Evolutionary conservation across 2,329 filamentous ascomycete species (phyloP).

Genomic region (Samsoniella hepiali): DNA sequence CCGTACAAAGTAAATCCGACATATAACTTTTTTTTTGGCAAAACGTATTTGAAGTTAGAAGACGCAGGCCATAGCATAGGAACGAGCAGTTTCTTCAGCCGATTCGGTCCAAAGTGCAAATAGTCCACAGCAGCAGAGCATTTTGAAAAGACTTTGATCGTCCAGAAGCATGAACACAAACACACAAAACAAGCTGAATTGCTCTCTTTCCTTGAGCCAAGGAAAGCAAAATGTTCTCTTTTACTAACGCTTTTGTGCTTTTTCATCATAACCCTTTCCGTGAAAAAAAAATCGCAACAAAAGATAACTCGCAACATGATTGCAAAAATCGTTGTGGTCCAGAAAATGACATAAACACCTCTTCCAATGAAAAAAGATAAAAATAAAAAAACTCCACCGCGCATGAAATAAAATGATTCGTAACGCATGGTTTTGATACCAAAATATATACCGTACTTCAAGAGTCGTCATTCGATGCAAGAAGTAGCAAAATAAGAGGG

Average conservation of each 20-base stretch:
- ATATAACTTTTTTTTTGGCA: slow-evolving; percentile 19
- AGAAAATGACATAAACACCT: not conserved
- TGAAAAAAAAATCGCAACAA: not conserved
- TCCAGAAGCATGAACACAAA: no score
- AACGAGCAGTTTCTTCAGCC: no score
- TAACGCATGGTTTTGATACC: not conserved
- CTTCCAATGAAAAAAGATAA: not conserved
- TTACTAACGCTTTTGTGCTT: not conserved
- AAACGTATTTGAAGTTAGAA: no score
- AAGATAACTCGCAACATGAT: not conserved
- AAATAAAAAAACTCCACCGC: not conserved
- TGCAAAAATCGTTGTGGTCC: not conserved
- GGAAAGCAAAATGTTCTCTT: not conserved
- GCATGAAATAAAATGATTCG: not conserved
- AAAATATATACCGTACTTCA: not conserved
- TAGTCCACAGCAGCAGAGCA: no score
- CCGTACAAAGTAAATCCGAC: no score
- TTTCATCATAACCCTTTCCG: not conserved
- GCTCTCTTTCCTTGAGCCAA: not conserved
- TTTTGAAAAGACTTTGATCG: no score
- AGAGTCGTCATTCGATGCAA: not conserved
- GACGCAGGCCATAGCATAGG: no score
- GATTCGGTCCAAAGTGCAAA: slow-evolving; percentile 22
- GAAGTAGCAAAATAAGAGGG: not conserved
- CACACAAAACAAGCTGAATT: not conserved